These are phyloP conservation scores for Aspergillus fischeri DNA, from an alignment of 2,329 filamentous ascomycete species.

Conservation along the genomic window DNA sequence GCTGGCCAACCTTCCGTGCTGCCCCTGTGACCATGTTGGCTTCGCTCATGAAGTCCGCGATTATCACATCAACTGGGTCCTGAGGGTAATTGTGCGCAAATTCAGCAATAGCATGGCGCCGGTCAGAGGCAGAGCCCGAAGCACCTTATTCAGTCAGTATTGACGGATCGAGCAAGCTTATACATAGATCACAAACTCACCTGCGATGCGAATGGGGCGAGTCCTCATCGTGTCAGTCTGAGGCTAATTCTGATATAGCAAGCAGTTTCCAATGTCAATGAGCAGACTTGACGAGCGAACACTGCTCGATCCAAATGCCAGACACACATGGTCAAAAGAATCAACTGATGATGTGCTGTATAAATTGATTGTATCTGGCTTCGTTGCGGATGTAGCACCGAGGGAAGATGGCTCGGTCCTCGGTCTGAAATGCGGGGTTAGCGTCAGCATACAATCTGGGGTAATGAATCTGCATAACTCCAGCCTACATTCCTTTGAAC, in stretches of 20 bases:
- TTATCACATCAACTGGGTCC: conserved; percentile 47
- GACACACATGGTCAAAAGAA: not conserved
- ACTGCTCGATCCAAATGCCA: not conserved
- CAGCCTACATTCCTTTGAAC: not conserved
- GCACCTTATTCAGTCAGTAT: conserved; percentile 27
- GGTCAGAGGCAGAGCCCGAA: conserved; percentile 44
- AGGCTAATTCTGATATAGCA: not conserved
- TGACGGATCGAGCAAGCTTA: not conserved
- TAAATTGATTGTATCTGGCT: not conserved
- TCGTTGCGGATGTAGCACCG: not conserved
- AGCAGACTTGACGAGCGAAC: not conserved
- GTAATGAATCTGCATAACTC: not conserved
- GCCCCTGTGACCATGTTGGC: conserved; percentile 48
- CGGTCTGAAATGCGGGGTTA: not conserved
- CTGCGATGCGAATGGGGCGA: conserved; percentile 27
- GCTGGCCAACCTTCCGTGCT: conserved; percentile 36
- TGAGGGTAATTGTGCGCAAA: conserved; percentile 39
- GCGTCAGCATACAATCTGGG: not conserved
- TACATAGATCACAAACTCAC: conserved; percentile 9
- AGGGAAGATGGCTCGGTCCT: not conserved
- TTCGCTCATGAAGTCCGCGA: conserved; percentile 47
- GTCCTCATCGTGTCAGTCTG: conserved; percentile 10
- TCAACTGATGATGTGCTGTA: not conserved
- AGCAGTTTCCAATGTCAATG: not conserved
- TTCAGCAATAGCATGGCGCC: conserved; percentile 42